These are phyloP conservation scores for Bryopsis sp. DNA, from an alignment of 139 green algal species.

Conservation along the genomic window DNA sequence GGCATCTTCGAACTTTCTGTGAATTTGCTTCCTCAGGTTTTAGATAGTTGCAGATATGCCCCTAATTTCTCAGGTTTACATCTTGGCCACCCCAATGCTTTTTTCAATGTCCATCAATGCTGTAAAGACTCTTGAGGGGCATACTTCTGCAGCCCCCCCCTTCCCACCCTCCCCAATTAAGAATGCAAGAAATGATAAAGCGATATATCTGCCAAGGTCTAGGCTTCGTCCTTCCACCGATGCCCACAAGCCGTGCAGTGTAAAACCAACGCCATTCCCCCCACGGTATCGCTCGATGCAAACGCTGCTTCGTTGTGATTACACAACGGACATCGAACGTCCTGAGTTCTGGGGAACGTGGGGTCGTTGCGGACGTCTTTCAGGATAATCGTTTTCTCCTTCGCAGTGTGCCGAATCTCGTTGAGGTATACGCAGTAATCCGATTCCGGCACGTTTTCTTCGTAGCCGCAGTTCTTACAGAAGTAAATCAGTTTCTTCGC, in stretches of 20 bases:
- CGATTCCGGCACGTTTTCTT: conserved; percentile 45
- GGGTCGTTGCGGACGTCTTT: conserved; percentile 79
- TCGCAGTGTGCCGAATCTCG: conserved; percentile 39
- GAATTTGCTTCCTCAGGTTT: no score
- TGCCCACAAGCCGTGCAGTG: conserved; percentile 55
- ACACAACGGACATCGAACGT: conserved; percentile 70
- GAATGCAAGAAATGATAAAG: no score
- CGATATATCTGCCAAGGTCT: no score
- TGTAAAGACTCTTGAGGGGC: no score
- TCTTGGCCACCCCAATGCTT: no score
- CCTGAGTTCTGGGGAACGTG: conserved; percentile 74
- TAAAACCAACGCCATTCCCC: conserved; percentile 85
- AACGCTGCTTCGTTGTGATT: conserved; percentile 80
- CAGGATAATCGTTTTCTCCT: conserved; percentile 67
- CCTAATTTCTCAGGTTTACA: no score
- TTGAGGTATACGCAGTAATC: conserved; percentile 18
- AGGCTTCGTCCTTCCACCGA: conserved; percentile 73
- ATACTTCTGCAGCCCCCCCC: no score
- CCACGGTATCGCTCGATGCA: conserved; percentile 64
- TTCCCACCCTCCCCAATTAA: no score
- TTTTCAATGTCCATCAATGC: no score
- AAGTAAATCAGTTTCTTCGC: conserved; percentile 62
- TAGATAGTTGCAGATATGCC: no score
- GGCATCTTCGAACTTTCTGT: no score
- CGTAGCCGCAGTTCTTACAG: conserved; percentile 75